These are phyloP conservation scores for Diplodia sapinea DNA, from an alignment of 2,329 filamentous ascomycete species.

Conservation along the genomic window DNA sequence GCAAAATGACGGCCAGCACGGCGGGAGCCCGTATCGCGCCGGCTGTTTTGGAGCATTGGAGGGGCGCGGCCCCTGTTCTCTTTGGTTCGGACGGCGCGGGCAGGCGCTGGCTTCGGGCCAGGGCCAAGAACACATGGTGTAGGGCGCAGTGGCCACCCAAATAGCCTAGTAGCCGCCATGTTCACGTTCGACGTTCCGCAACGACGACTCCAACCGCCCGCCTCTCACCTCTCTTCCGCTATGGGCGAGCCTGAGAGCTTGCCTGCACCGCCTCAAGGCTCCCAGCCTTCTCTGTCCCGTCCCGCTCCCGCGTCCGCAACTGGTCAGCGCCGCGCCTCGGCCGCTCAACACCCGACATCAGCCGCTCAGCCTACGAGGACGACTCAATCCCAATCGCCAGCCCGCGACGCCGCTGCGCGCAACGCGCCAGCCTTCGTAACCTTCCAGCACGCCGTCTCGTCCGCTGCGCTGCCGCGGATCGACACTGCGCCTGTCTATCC, in stretches of 20 bases:
- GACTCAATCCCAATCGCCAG: background rate
- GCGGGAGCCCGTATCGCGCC: background rate
- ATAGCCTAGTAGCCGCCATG: constrained; percentile 3
- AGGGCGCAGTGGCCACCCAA: background rate
- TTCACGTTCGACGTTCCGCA: constrained; percentile 23
- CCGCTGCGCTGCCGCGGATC: constrained; percentile 26
- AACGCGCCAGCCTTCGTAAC: constrained; percentile 3
- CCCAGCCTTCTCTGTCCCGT: constrained; percentile 1
- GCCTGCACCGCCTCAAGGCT: constrained; percentile 24
- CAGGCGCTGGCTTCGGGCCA: background rate
- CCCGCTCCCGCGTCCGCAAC: background rate
- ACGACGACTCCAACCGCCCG: constrained; percentile 22
- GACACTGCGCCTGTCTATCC: constrained; percentile 13
- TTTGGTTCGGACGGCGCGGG: background rate
- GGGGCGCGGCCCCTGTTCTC: background rate
- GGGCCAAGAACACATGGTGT: background rate
- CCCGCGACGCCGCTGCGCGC: background rate
- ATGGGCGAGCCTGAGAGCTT: constrained; percentile 31
- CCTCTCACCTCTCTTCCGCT: constrained; percentile 12
- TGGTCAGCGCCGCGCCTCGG: constrained; percentile 1
- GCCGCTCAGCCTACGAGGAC: constrained; percentile 24
- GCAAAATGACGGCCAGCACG: background rate
- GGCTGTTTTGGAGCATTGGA: no score
- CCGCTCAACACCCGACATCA: constrained; percentile 28
- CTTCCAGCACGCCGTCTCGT: constrained; percentile 14